Evolutionary conservation across 2,329 filamentous ascomycete species (phyloP).

Genomic region (Cephalotrichum gorgonifer): DNA sequence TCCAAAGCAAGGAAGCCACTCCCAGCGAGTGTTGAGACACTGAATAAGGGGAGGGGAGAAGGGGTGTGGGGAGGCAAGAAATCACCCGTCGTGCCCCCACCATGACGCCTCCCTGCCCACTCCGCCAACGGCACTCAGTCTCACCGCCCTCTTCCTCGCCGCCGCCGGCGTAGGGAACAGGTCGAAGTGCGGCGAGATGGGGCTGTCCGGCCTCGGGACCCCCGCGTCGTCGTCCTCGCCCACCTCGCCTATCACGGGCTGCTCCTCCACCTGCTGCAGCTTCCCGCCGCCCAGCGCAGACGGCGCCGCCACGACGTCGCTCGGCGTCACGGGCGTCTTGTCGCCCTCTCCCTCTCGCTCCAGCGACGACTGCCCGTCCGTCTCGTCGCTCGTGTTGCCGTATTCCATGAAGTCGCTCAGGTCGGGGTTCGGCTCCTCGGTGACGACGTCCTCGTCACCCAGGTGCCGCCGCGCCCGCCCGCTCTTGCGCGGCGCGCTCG

Average conservation of each 20-base stretch:
- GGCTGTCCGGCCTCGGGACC: slow-evolving; percentile 28
- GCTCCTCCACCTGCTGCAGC: background rate
- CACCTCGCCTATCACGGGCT: background rate
- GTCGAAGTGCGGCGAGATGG: slow-evolving; percentile 11
- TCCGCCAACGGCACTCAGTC: slow-evolving; percentile 28
- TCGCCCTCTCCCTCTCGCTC: slow-evolving; percentile 2
- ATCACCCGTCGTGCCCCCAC: slow-evolving; percentile 31
- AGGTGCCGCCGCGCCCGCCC: too few species aligned
- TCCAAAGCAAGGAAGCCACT: too few species aligned
- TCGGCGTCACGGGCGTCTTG: slow-evolving; percentile 8
- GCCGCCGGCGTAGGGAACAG: slow-evolving; percentile 2
- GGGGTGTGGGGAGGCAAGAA: background rate
- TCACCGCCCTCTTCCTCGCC: slow-evolving; percentile 26
- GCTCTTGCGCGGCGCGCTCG: too few species aligned
- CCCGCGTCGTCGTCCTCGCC: slow-evolving; percentile 13
- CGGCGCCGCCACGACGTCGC: slow-evolving; percentile 1
- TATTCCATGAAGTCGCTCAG: slow-evolving; percentile 27
- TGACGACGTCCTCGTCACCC: background rate
- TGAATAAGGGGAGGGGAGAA: background rate
- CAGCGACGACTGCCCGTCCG: slow-evolving; percentile 8
- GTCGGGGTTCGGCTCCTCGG: slow-evolving; percentile 22
- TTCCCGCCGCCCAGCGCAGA: background rate
- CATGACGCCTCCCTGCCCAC: slow-evolving; percentile 19
- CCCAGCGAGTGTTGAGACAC: slow-evolving; percentile 6
- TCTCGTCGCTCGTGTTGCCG: slow-evolving; percentile 14